Percentiles rank a stretch among this genome's conserved stretches.
Evolutionary conservation across 208 protist species (phyloP).

Genomic region (Blastocrithidia nonstop): DNA sequence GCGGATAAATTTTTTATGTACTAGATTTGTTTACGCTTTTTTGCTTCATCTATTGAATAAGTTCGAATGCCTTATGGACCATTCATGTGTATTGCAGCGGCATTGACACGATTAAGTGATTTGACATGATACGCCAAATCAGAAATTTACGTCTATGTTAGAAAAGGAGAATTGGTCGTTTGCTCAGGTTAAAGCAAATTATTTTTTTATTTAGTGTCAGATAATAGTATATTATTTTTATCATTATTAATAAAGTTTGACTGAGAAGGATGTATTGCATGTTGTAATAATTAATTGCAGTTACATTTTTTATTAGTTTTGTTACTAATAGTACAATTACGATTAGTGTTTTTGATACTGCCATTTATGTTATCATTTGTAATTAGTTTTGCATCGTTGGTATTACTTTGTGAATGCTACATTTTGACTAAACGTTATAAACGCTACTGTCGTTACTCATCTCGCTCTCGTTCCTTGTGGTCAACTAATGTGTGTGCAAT

Average conservation of each 20-base stretch:
- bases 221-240: too few relatives aligned
- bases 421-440: too few relatives aligned
- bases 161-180: conserved; percentile 1
- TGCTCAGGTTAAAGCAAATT: background rate
- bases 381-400: too few relatives aligned
- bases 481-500: background rate
- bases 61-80: conserved; percentile 39
- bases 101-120: conserved; percentile 26
- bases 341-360: too few relatives aligned
- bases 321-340: too few relatives aligned
- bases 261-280: too few relatives aligned
- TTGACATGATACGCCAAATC: conserved; percentile 11
- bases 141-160: conserved; percentile 4
- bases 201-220: background rate
- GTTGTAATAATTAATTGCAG: too few relatives aligned
- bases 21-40: conserved; percentile 55
- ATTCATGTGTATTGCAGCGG: conserved; percentile 27
- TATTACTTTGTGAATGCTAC: too few relatives aligned
- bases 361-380: too few relatives aligned
- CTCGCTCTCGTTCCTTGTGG: conserved; percentile 3
- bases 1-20: conserved; percentile 46
- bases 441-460: too few relatives aligned
- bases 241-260: too few relatives aligned
- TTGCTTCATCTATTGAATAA: conserved; percentile 53
- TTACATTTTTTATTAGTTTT: too few relatives aligned